Base-by-base conservation (phyloP, 345 rosid species). In the Eucalyptus cladocalyx region DNA sequence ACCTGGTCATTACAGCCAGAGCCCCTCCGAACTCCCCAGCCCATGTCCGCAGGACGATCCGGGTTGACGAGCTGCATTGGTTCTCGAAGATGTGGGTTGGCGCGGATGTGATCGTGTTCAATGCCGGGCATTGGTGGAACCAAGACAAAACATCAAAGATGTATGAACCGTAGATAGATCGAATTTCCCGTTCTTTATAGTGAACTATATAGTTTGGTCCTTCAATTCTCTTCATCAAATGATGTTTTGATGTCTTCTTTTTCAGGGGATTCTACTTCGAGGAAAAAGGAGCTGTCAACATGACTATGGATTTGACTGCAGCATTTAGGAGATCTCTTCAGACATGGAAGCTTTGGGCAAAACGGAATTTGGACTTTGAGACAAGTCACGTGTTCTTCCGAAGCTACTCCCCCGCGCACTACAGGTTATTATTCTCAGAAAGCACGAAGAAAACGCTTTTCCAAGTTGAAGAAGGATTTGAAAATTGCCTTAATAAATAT, bases 91-190 rank as follows among this genome's bases (percentile, higher is more conserved):
- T 86, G 87, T 96, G 99, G 98, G 91, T 87, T 4, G 98, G 94
- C 11, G 98, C 98, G 2, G 92, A 97, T 87, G 93, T 98, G 87
- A 86, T 98, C 7, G 92, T 98, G 83, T 94, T 97, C 94, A 97
- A 95, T 81, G 91, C 94, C 21, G 98, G 99, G 12, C 98, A 96
- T 50, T 97, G 98, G 98, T 98, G 98, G 99, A 97, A 93, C 69
- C 92, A 93, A 45, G 95, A 92, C 45, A 97, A 97, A 91, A 96
- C 97, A 24, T 86, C 93, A 69, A 90, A 87, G 17, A 88, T 67
- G 49, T 87, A 87, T 18, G 80, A 76, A 37, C 45, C 83, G 8
- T 21, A 21, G 83, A 32, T 28, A 18, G 48, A 62, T 60, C 26
- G 85, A 28, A 62, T 37, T 51, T 47, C 54, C 49, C 34, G 7